Evolutionary conservation across 2,329 filamentous ascomycete genomes (phyloP).

Genomic region (Claviceps sp.): DNA sequence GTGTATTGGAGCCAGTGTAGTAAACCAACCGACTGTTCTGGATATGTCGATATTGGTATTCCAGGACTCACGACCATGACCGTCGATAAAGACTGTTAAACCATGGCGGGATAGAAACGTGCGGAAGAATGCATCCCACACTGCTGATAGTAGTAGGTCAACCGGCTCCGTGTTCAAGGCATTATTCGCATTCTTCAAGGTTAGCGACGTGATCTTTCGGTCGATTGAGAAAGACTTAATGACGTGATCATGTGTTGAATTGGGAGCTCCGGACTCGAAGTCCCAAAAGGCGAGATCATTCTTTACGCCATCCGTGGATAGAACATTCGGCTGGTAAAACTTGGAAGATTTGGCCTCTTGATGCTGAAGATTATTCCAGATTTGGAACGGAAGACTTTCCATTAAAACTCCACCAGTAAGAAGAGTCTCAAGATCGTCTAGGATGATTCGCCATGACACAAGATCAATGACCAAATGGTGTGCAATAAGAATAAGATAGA

Average conservation of each 20-base stretch:
- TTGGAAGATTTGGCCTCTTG: constrained; percentile 12
- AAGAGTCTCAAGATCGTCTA: constrained; percentile 28
- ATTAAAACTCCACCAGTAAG: constrained; percentile 11
- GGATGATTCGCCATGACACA: constrained; percentile 30
- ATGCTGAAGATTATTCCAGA: constrained; percentile 21
- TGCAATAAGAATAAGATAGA: constrained; percentile 17
- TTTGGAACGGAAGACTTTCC: constrained; percentile 8
- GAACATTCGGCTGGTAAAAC: neutral
- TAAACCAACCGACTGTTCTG: constrained; percentile 26
- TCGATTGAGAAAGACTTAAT: constrained; percentile 1
- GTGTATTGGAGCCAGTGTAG: constrained; percentile 17
- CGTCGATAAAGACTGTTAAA: constrained; percentile 16
- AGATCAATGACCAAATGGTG: constrained; percentile 29
- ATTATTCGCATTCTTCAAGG: constrained; percentile 8
- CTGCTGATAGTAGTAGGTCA: constrained; percentile 19
- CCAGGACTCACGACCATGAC: constrained; percentile 18
- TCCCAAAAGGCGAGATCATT: constrained; percentile 1
- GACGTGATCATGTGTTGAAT: constrained; percentile 2
- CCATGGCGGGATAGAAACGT: constrained; percentile 14
- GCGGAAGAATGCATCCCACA: constrained; percentile 16
- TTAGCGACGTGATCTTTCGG: constrained; percentile 1
- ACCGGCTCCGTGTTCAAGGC: constrained; percentile 13
- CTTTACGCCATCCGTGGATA: neutral
- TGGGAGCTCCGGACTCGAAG: neutral
- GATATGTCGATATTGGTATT: constrained; percentile 17